Evolutionary conservation across 768 basidiomycete genomes (phyloP), one percentile per base, ranked within the genome.

Genomic region (Tulasnella sp.): DNA sequence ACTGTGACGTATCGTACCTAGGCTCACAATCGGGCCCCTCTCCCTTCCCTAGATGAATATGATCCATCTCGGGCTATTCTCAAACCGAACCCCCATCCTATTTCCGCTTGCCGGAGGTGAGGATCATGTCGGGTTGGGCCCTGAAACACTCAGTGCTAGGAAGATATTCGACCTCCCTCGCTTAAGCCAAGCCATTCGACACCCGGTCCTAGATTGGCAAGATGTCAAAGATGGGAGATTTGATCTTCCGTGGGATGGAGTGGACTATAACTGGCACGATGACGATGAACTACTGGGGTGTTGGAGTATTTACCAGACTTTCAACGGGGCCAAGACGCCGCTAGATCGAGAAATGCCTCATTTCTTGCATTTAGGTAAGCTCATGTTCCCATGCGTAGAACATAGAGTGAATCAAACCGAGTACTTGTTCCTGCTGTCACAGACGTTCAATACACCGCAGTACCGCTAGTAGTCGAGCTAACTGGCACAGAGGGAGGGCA

Each of bases 161-260:
- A 88, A 90, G 34, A 88, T 92, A 0, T 92, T 92, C 82, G 91
- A 93, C 83, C 85, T 92, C 72, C 88, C 89, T 1, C 87, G 89
- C 12, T 86, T 92, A 5, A 86, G 88, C 41, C 84, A 86, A 75
- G 83, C 84, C 22, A 83, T 92, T 41, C 86, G 87, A n/a, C 85
- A 83, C 60, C 89, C 91, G 0, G 83, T 93, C 16, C 83, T 92
- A 7, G 92, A 93, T 84, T 93, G 92, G 92, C 87, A 89, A 73
- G 88, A 92, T 80, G 88, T 93, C 76, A 93, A 93, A 83, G 85
- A 89, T 77, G 83, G 84, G 22, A 82, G 82, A 54, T 58, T 58
- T 40, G 41, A 48, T 46, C 76, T 79, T 46, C 84, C 76, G 7
- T 69, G 64, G 64, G 64, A 16, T 12, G 28, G 34, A 16, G 28